phyloP scores from a whole-genome alignment of 2,329 filamentous ascomycete species.

The Cyphellophora attinorum region DNA sequence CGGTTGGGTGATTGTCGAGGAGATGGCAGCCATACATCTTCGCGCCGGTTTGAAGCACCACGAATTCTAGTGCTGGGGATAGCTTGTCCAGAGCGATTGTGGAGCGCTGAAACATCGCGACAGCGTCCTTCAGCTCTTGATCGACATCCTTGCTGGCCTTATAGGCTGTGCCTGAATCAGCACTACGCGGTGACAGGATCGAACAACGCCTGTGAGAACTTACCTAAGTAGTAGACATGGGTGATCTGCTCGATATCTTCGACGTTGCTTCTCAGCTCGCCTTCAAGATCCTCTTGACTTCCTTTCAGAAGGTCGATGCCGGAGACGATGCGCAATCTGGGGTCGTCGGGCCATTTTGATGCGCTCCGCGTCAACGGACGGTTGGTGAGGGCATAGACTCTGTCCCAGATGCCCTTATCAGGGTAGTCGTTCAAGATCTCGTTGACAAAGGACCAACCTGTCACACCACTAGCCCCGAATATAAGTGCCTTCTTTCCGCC shows the following conservation, averaged over 20 bases:
- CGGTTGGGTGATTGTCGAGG: no score
- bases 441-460: constrained; percentile 34
- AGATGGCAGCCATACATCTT: no score
- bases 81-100: constrained; percentile 6
- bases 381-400: constrained; percentile 33
- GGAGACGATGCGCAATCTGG: constrained; percentile 27
- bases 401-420: constrained; percentile 22
- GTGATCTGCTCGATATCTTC: constrained; percentile 26
- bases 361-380: constrained; percentile 26
- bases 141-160: constrained; percentile 7
- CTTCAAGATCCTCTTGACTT: constrained; percentile 10
- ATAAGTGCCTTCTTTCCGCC: constrained; percentile 34
- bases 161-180: constrained; percentile 3
- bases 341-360: constrained; percentile 26
- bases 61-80: constrained; percentile 5
- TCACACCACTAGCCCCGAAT: constrained; percentile 33
- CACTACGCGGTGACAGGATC: neutral
- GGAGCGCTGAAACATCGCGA: constrained; percentile 5
- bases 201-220: neutral
- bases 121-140: constrained; percentile 7
- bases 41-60: constrained; percentile 6
- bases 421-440: constrained; percentile 28
- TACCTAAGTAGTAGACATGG: constrained; percentile 24
- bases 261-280: constrained; percentile 20
- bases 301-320: constrained; percentile 26